These are phyloP conservation scores for Trametes cubensis DNA, from an alignment of 768 basidiomycete species.

Conservation along the genomic window DNA sequence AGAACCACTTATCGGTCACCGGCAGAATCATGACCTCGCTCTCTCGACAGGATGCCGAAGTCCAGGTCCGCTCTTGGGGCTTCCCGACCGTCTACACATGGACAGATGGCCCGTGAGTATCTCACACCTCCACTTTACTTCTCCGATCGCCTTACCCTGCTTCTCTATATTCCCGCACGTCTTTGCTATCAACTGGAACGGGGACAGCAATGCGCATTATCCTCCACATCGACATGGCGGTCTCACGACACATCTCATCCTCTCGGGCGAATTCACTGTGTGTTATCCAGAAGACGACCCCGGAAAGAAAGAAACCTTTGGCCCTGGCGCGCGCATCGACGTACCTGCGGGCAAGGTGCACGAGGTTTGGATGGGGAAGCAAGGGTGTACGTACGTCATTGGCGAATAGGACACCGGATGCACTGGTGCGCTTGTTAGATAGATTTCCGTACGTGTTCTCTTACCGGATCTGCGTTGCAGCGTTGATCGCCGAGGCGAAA, in stretches of 20 bases:
- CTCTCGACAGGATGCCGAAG: slow-evolving; percentile 25
- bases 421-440: not conserved
- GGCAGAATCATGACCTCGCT: slow-evolving; percentile 18
- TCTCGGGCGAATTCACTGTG: slow-evolving; percentile 32
- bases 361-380: slow-evolving; percentile 36
- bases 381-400: slow-evolving; percentile 37
- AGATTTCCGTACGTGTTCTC: not conserved
- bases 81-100: slow-evolving; percentile 35
- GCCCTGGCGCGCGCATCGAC: slow-evolving; percentile 33
- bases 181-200: not conserved
- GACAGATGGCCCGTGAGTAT: slow-evolving; percentile 33
- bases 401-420: slow-evolving; percentile 25
- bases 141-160: not conserved
- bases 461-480: not conserved
- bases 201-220: slow-evolving; percentile 31
- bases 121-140: not conserved
- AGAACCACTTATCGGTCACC: not conserved
- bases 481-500: slow-evolving; percentile 6
- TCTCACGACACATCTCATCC: slow-evolving; percentile 35
- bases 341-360: slow-evolving; percentile 32
- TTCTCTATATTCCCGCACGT: not conserved
- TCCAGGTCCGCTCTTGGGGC: slow-evolving; percentile 32
- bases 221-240: slow-evolving; percentile 31
- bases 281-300: slow-evolving; percentile 30
- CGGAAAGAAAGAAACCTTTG: slow-evolving; percentile 31